Evolutionary conservation across 352 stramenopile species (phyloP).

Genomic region (Pythium coloratum): DNA sequence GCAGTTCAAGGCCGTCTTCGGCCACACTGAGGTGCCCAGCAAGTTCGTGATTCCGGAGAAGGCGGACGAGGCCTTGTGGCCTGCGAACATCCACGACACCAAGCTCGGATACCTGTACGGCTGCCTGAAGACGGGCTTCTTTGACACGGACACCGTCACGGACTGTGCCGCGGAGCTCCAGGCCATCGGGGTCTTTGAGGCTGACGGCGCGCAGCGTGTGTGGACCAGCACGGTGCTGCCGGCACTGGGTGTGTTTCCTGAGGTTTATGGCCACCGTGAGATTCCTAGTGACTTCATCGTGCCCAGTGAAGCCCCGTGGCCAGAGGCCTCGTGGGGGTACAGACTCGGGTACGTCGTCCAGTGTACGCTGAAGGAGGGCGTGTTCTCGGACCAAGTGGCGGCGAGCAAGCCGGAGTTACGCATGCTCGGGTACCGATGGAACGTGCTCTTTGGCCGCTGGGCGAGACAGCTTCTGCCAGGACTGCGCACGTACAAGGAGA

Average conservation of each 20-base stretch:
- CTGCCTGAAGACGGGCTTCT: slow-evolving; percentile 22
- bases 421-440: slow-evolving; percentile 52
- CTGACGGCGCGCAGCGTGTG: slow-evolving; percentile 22
- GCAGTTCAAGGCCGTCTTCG: slow-evolving; percentile 32
- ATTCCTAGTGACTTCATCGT: slow-evolving; percentile 61
- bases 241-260: slow-evolving; percentile 35
- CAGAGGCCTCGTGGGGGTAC: slow-evolving; percentile 34
- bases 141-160: slow-evolving; percentile 19
- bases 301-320: slow-evolving; percentile 50
- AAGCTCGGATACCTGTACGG: slow-evolving; percentile 29
- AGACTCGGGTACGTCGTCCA: slow-evolving; percentile 61
- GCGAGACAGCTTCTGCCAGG: slow-evolving; percentile 22
- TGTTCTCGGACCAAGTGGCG: slow-evolving; percentile 50
- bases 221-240: slow-evolving; percentile 47
- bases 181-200: slow-evolving; percentile 45
- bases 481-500: slow-evolving; percentile 48
- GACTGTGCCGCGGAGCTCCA: slow-evolving; percentile 37
- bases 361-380: slow-evolving; percentile 36
- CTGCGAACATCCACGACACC: slow-evolving; percentile 8
- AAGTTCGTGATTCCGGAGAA: slow-evolving; percentile 33
- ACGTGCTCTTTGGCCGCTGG: slow-evolving; percentile 46
- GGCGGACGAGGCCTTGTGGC: slow-evolving; percentile 21
- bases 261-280: slow-evolving; percentile 35
- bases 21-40: slow-evolving; percentile 42
- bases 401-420: slow-evolving; percentile 24